Base-by-base conservation (phyloP, 495 filamentous ascomycete genomes). In the Podospora tetraspora region DNA sequence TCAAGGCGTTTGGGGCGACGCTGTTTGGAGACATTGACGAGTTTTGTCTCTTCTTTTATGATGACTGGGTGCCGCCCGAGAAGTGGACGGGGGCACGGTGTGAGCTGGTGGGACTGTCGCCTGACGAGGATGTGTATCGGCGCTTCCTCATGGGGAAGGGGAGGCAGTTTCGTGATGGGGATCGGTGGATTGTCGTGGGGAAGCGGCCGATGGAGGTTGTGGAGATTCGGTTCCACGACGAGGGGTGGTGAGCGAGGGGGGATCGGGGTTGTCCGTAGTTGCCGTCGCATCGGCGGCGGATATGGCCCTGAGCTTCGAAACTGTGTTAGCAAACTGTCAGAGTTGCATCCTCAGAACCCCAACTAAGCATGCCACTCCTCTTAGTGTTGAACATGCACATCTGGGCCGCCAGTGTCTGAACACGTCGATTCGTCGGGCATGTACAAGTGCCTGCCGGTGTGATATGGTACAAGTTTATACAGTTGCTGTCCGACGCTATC, bases 381-480 rank as follows among this genome's bases (percentile, higher is more conserved):
- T 19, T 12, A 19, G 43, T 2, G 1, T n/a, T 2, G 19, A 9
- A n/a, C 19, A 52, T 52, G 43, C 43, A 52, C 43, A 52, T 8
- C 16, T 3, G 27, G n/a, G 30, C 22, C 34, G n/a, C 7, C 65
- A 66, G 64, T 72, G 52, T 61, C 68, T 21, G 19, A 21, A 62
- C 37, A 66, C 52, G 27, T 27, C 52, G 30, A 60, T n/a, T 43
- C 62, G 34, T 34, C 43, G 43, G 43, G 43, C 43, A 52, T n/a
- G 43, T 52, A 52, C 43, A 52, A 52, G 19, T n/a, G 43, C 43
- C 43, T 52, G 43, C 6, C 12, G 11, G 43, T 52, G 37, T 52
- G 43, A 70, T 72, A 72, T 78, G 57, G 64, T 76, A 74, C 74
- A 77, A 60, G 64, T 68, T 74, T 73, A 70, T 76, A 73, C 73